These are phyloP conservation scores for Capsicum rhomboideum DNA, from an alignment of 257 asterid species.

Conservation along the genomic window DNA sequence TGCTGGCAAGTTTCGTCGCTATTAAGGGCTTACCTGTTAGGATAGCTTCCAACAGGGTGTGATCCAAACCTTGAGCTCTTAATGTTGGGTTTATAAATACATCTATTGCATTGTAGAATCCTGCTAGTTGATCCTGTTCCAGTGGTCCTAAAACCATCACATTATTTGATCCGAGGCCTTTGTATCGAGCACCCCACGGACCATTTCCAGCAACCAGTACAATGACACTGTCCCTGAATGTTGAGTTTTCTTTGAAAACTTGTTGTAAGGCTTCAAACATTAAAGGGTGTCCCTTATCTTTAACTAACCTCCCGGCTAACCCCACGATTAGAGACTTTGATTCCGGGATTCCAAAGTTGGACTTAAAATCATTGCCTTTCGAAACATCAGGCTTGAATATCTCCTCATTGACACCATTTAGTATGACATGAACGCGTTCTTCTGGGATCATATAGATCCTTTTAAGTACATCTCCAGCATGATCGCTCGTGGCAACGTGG, in stretches of 20 bases:
- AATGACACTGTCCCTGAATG: conserved; percentile 27
- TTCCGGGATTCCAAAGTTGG: conserved; percentile 3
- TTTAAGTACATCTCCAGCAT: conserved; percentile 60
- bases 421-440: conserved; percentile 55
- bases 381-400: not conserved
- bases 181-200: conserved; percentile 66
- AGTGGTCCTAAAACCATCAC: conserved; percentile 51
- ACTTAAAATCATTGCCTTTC: conserved; percentile 7
- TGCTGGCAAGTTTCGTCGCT: conserved; percentile 67
- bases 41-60: conserved; percentile 64
- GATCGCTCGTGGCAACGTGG: conserved; percentile 75
- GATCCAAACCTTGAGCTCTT: conserved; percentile 77
- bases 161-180: conserved; percentile 37
- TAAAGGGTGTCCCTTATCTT: conserved; percentile 76
- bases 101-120: conserved; percentile 51
- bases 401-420: conserved; percentile 11
- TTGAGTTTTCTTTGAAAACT: conserved; percentile 35
- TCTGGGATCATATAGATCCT: conserved; percentile 69
- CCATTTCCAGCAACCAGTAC: conserved; percentile 78
- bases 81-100: conserved; percentile 66
- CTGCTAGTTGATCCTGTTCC: conserved; percentile 37
- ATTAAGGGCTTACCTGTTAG: conserved; percentile 61
- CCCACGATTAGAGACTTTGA: conserved; percentile 40
- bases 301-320: conserved; percentile 70
- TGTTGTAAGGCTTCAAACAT: conserved; percentile 56